Conservation (phyloP, 2,329 filamentous ascomycete species). For the Escovopsis weberi region DNA sequence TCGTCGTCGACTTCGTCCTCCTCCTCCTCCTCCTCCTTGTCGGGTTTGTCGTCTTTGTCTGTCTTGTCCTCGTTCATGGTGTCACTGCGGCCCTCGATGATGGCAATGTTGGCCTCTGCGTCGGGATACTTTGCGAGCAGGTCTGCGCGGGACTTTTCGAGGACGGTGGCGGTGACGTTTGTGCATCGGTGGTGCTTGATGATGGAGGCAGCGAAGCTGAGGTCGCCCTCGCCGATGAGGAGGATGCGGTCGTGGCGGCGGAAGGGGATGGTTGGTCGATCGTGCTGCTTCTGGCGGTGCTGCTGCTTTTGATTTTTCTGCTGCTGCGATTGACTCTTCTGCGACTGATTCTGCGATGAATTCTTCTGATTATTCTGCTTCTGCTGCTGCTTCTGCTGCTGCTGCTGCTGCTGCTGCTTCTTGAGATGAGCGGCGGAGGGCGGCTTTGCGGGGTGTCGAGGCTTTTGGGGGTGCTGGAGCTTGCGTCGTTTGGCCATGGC, state of each 20-base stretch:
- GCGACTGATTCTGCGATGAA: too few species aligned
- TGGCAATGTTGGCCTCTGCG: conserved; percentile 41
- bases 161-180: conserved; percentile 54
- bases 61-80: conserved; percentile 1
- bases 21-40: conserved; percentile 2
- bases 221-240: conserved; percentile 66
- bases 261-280: conserved; percentile 50
- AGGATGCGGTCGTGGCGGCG: conserved; percentile 51
- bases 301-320: conserved; percentile 8
- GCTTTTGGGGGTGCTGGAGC: conserved; percentile 14
- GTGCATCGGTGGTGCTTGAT: conserved; percentile 50
- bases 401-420: conserved; percentile 1
- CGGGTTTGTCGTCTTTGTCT: conserved; percentile 16
- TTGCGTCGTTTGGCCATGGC: conserved; percentile 30
- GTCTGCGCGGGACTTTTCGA: conserved; percentile 41
- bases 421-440: conserved; percentile 2
- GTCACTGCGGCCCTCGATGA: conserved; percentile 20
- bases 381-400: neutral
- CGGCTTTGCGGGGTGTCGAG: conserved; percentile 4
- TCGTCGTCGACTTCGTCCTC: conserved; percentile 1
- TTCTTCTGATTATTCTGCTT: conserved; percentile 12
- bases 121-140: conserved; percentile 64
- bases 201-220: conserved; percentile 60
- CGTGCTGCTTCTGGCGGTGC: conserved; percentile 13
- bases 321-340: neutral